These are phyloP conservation scores for Phallus indusiatus DNA, from an alignment of 768 basidiomycete genomes.

Conservation along the genomic window DNA sequence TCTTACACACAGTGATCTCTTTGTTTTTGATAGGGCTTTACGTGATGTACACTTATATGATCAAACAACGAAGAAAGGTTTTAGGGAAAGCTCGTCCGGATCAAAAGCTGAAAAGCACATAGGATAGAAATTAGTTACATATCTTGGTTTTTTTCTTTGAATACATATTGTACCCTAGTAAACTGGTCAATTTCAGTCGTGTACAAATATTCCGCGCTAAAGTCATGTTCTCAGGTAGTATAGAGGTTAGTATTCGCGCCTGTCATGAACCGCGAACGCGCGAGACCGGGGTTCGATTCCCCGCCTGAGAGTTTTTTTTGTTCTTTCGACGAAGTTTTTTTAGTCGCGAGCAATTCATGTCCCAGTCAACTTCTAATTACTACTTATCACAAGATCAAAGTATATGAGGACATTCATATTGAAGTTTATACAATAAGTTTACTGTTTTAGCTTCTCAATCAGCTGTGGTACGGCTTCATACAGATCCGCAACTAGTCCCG, in stretches of 20 bases:
- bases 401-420: background rate
- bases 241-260: conserved; percentile 11
- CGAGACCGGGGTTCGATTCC: conserved; percentile 11
- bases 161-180: no score
- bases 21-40: conserved; percentile 31
- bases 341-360: no score
- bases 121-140: background rate
- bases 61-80: conserved; percentile 45
- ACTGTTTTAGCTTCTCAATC: conserved; percentile 71
- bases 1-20: background rate
- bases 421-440: background rate
- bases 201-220: no score
- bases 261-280: conserved; percentile 7
- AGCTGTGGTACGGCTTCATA: conserved; percentile 89
- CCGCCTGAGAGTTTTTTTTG: conserved; percentile 9
- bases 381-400: no score
- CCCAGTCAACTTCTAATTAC: no score
- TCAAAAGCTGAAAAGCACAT: background rate
- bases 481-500: conserved; percentile 88
- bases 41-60: conserved; percentile 52
- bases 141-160: no score
- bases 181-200: no score
- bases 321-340: background rate
- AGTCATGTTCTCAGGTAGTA: conserved; percentile 3
- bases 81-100: conserved; percentile 25